phyloP scores from a whole-genome alignment of 768 basidiomycete species.

The Boletellus ananiceps region DNA sequence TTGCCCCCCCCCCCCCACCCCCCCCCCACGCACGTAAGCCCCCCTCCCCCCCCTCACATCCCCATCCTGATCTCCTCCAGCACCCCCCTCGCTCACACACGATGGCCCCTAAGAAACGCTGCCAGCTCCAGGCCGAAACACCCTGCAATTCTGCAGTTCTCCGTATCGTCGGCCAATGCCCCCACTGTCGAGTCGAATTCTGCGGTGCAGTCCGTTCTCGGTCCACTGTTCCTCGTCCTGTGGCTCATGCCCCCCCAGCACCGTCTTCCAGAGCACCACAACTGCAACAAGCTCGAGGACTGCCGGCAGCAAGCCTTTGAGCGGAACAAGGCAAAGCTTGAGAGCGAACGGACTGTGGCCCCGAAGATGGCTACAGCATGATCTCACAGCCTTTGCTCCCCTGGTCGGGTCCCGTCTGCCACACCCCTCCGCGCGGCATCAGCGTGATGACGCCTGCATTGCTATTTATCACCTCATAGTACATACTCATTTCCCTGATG shows the following conservation, averaged over 20 bases:
- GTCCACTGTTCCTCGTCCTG: not conserved
- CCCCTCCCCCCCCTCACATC: not conserved
- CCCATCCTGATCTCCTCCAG: constrained; percentile 2
- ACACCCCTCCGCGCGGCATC: constrained; percentile 10
- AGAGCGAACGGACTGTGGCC: constrained; percentile 82
- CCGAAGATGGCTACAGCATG: constrained; percentile 82
- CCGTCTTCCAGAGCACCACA: constrained; percentile 85
- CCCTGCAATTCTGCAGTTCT: constrained; percentile 73
- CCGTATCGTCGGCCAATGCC: constrained; percentile 81
- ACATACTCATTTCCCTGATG: constrained; percentile 7
- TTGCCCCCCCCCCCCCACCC: not conserved
- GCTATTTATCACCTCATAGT: constrained; percentile 26
- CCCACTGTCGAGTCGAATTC: constrained; percentile 73
- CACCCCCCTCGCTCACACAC: constrained; percentile 4
- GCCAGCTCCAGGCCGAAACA: constrained; percentile 55
- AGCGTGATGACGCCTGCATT: constrained; percentile 22
- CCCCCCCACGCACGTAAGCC: not conserved
- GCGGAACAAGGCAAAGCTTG: constrained; percentile 81
- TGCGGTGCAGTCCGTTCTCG: constrained; percentile 61
- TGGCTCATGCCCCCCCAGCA: constrained; percentile 46
- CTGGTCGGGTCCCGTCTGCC: not conserved
- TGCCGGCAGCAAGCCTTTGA: constrained; percentile 87
- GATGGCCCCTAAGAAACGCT: constrained; percentile 87
- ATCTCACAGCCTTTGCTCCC: constrained; percentile 14
- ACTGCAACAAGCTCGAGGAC: constrained; percentile 76